These are phyloP conservation scores for Lojkania enalia DNA, from an alignment of 2,329 filamentous ascomycete species.

Conservation along the genomic window DNA sequence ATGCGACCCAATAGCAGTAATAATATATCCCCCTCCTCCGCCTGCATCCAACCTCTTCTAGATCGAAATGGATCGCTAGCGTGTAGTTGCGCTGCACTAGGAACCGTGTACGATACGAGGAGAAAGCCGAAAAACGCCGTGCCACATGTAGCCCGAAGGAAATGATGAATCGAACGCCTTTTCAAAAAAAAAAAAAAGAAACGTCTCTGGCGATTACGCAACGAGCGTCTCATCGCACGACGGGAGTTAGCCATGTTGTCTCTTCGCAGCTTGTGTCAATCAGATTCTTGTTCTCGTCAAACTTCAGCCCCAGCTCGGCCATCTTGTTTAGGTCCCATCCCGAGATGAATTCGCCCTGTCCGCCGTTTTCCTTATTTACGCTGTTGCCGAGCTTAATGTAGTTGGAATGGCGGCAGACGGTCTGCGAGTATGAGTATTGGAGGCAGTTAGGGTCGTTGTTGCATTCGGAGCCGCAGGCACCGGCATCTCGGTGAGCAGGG, in stretches of 20 bases:
- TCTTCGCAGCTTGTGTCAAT: conserved; percentile 39
- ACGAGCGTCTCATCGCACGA: background rate
- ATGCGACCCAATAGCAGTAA: too few species aligned
- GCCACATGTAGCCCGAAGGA: too few species aligned
- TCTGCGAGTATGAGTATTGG: conserved; percentile 43
- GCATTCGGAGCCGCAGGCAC: conserved; percentile 41
- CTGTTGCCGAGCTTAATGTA: conserved; percentile 41
- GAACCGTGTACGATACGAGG: too few species aligned
- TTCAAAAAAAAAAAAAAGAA: too few species aligned
- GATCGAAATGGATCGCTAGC: too few species aligned
- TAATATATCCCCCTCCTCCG: too few species aligned
- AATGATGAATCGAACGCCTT: too few species aligned
- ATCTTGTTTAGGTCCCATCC: conserved; percentile 46
- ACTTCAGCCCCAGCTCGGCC: conserved; percentile 39
- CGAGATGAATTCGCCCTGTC: conserved; percentile 42
- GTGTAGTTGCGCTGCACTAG: too few species aligned
- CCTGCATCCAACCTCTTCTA: too few species aligned
- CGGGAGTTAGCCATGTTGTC: conserved; percentile 45
- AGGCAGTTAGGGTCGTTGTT: conserved; percentile 37
- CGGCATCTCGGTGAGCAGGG: conserved; percentile 38
- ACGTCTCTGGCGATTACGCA: too few species aligned
- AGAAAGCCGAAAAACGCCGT: too few species aligned
- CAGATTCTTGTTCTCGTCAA: conserved; percentile 38
- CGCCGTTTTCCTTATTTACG: conserved; percentile 36
- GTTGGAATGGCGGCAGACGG: conserved; percentile 43